Evolutionary conservation across 805 yeast genomes (phyloP).

Genomic region (Monosporozyma solicola): DNA sequence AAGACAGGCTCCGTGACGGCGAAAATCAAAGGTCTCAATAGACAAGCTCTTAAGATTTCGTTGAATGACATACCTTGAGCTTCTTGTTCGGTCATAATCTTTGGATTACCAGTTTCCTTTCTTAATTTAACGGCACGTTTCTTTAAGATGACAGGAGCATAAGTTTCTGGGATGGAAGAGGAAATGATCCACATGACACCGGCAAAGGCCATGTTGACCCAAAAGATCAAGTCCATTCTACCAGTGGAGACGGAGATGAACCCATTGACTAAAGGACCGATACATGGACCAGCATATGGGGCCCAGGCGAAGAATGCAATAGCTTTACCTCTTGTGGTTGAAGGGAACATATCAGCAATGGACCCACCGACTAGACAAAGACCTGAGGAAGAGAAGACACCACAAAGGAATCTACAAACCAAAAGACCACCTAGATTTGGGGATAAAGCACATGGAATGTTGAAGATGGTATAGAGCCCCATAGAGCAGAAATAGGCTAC

Average conservation of each 20-base stretch:
- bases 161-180: slow-evolving; percentile 76
- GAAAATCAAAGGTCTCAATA: slow-evolving; percentile 73
- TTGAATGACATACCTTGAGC: slow-evolving; percentile 61
- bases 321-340: slow-evolving; percentile 75
- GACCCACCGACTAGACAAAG: slow-evolving; percentile 85
- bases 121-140: slow-evolving; percentile 56
- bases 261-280: slow-evolving; percentile 84
- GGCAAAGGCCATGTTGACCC: slow-evolving; percentile 91
- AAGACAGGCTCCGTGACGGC: slow-evolving; percentile 76
- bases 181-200: slow-evolving; percentile 71
- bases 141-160: slow-evolving; percentile 71
- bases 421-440: slow-evolving; percentile 74
- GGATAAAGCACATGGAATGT: slow-evolving; percentile 79
- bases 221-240: slow-evolving; percentile 60
- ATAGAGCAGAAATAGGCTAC: slow-evolving; percentile 75
- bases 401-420: slow-evolving; percentile 79
- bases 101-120: slow-evolving; percentile 70
- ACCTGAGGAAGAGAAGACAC: slow-evolving; percentile 78
- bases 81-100: slow-evolving; percentile 90
- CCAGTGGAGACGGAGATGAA: slow-evolving; percentile 68
- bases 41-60: slow-evolving; percentile 64
- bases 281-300: slow-evolving; percentile 87
- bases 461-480: slow-evolving; percentile 65
- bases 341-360: slow-evolving; percentile 80
- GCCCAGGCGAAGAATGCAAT: slow-evolving; percentile 88